Base-by-base conservation (phyloP, 2,329 filamentous ascomycete genomes). In the Fusarium anthophilum region DNA sequence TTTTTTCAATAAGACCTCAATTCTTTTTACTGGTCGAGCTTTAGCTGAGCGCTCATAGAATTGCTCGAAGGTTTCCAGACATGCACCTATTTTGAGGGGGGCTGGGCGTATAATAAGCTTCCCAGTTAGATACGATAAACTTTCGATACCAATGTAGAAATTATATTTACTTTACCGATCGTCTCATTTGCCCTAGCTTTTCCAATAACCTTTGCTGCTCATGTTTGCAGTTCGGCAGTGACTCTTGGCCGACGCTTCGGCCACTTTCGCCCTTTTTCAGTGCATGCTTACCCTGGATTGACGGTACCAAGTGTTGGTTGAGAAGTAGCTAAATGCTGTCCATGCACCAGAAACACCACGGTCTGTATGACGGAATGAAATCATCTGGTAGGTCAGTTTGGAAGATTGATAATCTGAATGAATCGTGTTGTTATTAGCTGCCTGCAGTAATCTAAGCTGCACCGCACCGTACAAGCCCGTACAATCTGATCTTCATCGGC, bases 341-440 rank as follows among this genome's bases (percentile, higher is more conserved):
- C 15, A 5, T 6, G 4, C 2, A 24, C 22, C n/a, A 8, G 9
- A 10, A 35, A 35, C 3, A 24, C 9, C n/a, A 13, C 5, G 3
- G 14, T 7, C 28, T 17, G 11, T 2, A 2, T 24, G 6, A 48
- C 0, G 4, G 20, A 50, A n/a, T 17, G 7, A 12, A 47, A 13
- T 6, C 1, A 30, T 8, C 0, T 30, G 10, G 2, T n/a, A 9
- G 3, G 14, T 1, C 14, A 50, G 1, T 17, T 30, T 30, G 10
- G 20, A 3, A n/a, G 20, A 9, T n/a, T n/a, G 7, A 12, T 2
- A 17, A 6, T 35, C 2, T 1, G 1, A 35, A 8, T 35, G 32
- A 15, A 35, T 35, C 2, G 32, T 15, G 32, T 35, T 15, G 14
- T 35, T 8, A 8, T 8, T 35, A 15, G 14, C 14, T 35, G 14